Evolutionary conservation across 768 basidiomycete species (phyloP), one percentile per base, ranked within the genome.

Genomic region (Rhodosporidiobolus odoratus): DNA sequence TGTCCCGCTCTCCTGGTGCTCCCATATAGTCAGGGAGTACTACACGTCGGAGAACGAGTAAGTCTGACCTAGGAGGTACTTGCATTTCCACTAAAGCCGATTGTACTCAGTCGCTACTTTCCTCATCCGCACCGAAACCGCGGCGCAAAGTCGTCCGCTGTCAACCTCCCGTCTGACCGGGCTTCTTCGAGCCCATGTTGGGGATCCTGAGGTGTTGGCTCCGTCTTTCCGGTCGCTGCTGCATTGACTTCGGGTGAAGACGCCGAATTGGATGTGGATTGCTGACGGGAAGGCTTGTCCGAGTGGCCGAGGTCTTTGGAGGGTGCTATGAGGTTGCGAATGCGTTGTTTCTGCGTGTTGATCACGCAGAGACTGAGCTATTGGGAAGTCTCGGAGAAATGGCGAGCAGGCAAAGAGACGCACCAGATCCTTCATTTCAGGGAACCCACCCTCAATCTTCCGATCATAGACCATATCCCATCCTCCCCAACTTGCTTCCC

Each of bases 381-480:
- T 17, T 35, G 4, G 16, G 25, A 48, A 2, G 21, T 10, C 8
- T 45, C 6, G 21, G n/a, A 38, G 25, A 43, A 16, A 19, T 13
- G 35, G 16, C 15, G 27, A 13, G 56, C 32, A 13, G 48, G 34
- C 4, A 25, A 41, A 32, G 2, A 2, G 13, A 35, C 73, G 35
- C 30, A 74, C 73, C 17, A 74, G 57, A 4, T 50, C 64, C 59
- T 77, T 79, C 52, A 78, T 62, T 65, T 82, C 81, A 13, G 81
- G 81, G 74, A 82, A 82, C 3, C 80, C 78, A 21, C 80, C 80
- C 72, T 81, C 81, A n/a, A 81, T 76, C 77, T 82, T 82, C 2
- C 81, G 43, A 70, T 81, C 81, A 81, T 80, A 82, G 4, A 79
- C 75, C 32, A 68, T 54, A 32, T 72, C 32, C 62, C 65, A 59